Evolutionary conservation across 2,329 filamentous ascomycete genomes (phyloP).

Genomic region (Paramyrothecium roridum): DNA sequence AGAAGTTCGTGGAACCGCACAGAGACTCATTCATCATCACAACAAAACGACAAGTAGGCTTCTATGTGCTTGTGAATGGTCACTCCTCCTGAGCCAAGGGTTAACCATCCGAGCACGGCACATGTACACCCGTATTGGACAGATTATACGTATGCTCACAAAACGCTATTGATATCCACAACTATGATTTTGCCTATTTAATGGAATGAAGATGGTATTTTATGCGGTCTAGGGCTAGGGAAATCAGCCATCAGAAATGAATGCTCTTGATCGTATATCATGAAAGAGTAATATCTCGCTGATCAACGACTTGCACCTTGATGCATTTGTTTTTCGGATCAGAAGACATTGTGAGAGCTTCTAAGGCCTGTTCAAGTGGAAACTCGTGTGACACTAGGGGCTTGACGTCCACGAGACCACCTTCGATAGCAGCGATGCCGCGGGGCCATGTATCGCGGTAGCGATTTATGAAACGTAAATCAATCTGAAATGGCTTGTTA

Average conservation of each 20-base stretch:
- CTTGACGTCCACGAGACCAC: constrained; percentile 59
- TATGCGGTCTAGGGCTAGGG: no score
- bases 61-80: background rate
- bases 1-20: background rate
- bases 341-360: constrained; percentile 22
- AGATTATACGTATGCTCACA: no score
- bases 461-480: constrained; percentile 68
- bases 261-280: no score
- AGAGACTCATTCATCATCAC: background rate
- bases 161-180: no score
- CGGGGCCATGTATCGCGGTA: constrained; percentile 69
- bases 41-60: background rate
- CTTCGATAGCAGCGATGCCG: constrained; percentile 57
- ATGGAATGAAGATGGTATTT: no score
- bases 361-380: constrained; percentile 43
- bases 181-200: no score
- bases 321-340: constrained; percentile 29
- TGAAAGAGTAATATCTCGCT: no score
- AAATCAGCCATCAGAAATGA: no score
- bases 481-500: constrained; percentile 36
- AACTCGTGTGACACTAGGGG: constrained; percentile 59
- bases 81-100: no score
- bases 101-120: no score
- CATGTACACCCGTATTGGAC: no score
- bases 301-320: constrained; percentile 30